Evolutionary conservation across 2,329 filamentous ascomycete species (phyloP).

Genomic region (Colletotrichum falcatum): DNA sequence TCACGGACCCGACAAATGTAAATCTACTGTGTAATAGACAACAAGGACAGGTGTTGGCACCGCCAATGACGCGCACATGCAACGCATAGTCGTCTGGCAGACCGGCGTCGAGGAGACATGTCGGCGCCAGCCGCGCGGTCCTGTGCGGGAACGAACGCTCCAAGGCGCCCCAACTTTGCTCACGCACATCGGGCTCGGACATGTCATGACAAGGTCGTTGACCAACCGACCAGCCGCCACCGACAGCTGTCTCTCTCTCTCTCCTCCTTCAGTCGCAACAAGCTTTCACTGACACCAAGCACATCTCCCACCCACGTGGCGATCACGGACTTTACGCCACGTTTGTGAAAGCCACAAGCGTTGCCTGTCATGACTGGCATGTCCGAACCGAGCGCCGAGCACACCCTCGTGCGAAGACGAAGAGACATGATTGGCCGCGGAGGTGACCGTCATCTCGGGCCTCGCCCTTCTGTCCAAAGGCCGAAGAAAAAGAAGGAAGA

Average conservation of each 20-base stretch:
- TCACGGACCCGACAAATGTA: conserved; percentile 29
- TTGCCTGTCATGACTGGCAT: not conserved
- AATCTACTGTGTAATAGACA: conserved; percentile 41
- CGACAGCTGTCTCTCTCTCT: not conserved
- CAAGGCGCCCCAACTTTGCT: not conserved
- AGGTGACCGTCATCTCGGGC: not conserved
- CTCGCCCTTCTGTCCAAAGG: conserved; percentile 35
- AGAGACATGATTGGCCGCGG: conserved; percentile 7
- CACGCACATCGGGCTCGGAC: not conserved
- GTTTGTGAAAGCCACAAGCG: not conserved
- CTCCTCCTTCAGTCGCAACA: conserved; percentile 2
- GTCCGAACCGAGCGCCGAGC: conserved; percentile 33
- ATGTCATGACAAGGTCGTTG: not conserved
- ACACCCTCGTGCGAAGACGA: conserved; percentile 5
- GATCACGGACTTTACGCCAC: not conserved
- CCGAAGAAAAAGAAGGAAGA: conserved; percentile 10
- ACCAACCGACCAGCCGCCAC: not conserved
- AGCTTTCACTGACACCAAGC: conserved; percentile 11
- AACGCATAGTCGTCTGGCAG: not conserved
- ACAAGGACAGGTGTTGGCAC: not conserved
- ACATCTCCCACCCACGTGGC: conserved; percentile 23
- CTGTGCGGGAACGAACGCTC: not conserved
- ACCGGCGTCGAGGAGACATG: not conserved
- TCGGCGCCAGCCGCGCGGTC: not conserved
- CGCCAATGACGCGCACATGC: not conserved